Conservation (phyloP, 305 asterid genomes). For the Fraxinus albicans region DNA sequence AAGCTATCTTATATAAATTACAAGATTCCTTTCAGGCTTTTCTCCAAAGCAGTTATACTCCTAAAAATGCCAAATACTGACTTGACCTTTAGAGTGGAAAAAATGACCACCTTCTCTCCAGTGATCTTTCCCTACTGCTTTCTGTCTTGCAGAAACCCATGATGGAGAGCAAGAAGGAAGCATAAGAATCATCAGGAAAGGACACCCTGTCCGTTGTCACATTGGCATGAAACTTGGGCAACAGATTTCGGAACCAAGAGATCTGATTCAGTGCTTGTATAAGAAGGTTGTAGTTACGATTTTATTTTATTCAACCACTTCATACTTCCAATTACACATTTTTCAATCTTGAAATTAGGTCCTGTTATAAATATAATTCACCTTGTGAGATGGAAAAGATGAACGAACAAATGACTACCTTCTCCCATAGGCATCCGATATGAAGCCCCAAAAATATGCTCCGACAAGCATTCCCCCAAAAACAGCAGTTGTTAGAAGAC, state of each 20-base stretch:
- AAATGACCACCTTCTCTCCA: background rate
- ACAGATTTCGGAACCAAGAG: background rate
- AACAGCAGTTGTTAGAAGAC: slow-evolving; percentile 69
- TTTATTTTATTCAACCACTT: background rate
- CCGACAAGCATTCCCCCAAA: slow-evolving; percentile 95
- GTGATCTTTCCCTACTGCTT: background rate
- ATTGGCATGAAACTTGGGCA: background rate
- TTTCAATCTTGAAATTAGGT: no score
- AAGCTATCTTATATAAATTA: background rate
- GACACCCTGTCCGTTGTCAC: background rate
- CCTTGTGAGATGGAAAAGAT: background rate
- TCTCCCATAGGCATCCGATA: slow-evolving; percentile 75
- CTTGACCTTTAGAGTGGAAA: background rate
- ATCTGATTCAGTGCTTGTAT: background rate
- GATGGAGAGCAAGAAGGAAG: background rate
- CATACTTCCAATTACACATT: background rate
- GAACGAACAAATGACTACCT: slow-evolving; percentile 35
- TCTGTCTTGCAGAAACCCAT: background rate
- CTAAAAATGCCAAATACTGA: background rate
- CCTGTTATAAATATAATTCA: background rate
- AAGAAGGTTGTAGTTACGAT: background rate
- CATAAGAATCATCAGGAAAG: background rate
- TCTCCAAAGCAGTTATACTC: background rate
- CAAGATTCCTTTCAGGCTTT: background rate
- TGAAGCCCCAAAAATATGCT: slow-evolving; percentile 63